Evolutionary conservation across 306 rosid species (phyloP).

Genomic region (Comarum palustre): DNA sequence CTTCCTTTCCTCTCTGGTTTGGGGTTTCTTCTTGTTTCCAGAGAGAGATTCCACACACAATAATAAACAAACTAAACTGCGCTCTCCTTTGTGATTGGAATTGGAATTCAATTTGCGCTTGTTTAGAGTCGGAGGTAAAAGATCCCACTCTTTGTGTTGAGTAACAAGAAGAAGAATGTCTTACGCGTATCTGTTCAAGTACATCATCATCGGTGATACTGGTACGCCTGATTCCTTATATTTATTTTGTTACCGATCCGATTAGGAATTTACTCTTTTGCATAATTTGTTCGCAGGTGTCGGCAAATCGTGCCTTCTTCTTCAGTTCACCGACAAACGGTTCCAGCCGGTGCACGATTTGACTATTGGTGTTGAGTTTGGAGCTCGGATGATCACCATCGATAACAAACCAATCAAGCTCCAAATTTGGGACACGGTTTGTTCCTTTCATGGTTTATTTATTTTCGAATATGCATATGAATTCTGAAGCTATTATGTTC

Average conservation of each 20-base stretch:
- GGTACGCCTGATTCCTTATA: slow-evolving; percentile 39
- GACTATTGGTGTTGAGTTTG: slow-evolving; percentile 97
- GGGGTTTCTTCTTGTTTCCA: background rate
- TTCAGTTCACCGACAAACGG: slow-evolving; percentile 94
- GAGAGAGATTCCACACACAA: background rate
- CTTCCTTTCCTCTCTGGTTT: background rate
- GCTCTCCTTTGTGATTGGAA: background rate
- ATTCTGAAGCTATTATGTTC: background rate
- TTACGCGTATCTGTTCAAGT: slow-evolving; percentile 95
- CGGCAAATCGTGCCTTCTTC: slow-evolving; percentile 95
- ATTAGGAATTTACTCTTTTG: background rate
- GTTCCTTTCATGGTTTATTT: slow-evolving; percentile 16
- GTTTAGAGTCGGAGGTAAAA: background rate
- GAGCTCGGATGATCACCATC: slow-evolving; percentile 95
- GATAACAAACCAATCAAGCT: slow-evolving; percentile 87
- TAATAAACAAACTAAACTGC: background rate
- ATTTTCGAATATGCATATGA: background rate
- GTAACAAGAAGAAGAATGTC: slow-evolving; percentile 41
- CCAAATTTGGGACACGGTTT: slow-evolving; percentile 99
- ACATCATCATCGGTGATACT: slow-evolving; percentile 97
- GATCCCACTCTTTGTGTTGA: too few relatives aligned
- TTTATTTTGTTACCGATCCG: background rate
- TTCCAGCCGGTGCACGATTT: slow-evolving; percentile 96
- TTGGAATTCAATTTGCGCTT: background rate
- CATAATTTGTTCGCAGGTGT: slow-evolving; percentile 50